phyloP scores from a whole-genome alignment of 2,329 filamentous ascomycete genomes.

The Stachybotrys chlorohalonatus region DNA sequence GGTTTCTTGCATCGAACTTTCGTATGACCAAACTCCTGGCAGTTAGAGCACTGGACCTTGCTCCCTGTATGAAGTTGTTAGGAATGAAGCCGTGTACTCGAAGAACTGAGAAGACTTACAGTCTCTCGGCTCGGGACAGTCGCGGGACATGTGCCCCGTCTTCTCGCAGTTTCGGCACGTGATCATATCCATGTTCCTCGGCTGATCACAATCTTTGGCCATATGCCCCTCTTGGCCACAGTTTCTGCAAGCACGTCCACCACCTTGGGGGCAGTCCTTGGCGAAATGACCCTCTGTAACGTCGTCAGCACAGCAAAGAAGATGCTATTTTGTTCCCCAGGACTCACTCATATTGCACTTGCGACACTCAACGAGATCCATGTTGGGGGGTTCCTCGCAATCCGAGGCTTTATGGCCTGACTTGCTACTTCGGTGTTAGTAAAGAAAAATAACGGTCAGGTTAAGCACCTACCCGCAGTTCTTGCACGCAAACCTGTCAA shows the following conservation, averaged over 20 bases:
- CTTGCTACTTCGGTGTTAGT: constrained; percentile 23
- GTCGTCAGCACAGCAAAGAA: constrained; percentile 4
- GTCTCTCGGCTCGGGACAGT: constrained; percentile 49
- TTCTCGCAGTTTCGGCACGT: constrained; percentile 54
- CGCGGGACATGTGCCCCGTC: constrained; percentile 51
- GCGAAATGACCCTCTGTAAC: constrained; percentile 49
- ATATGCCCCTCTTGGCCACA: constrained; percentile 55
- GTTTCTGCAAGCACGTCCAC: constrained; percentile 47
- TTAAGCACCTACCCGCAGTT: constrained; percentile 47
- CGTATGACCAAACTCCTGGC: constrained; percentile 28
- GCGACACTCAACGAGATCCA: constrained; percentile 54
- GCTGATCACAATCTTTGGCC: constrained; percentile 39
- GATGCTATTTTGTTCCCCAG: neutral
- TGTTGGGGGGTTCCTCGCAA: constrained; percentile 51
- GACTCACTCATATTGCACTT: constrained; percentile 52
- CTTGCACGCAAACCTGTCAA: constrained; percentile 57
- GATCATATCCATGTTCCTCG: constrained; percentile 33
- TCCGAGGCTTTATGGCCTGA: constrained; percentile 41
- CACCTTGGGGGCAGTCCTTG: constrained; percentile 54
- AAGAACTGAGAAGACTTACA: constrained; percentile 16
- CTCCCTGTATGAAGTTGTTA: constrained; percentile 20
- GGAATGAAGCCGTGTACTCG: neutral
- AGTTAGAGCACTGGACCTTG: constrained; percentile 29
- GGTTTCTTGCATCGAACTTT: constrained; percentile 27
- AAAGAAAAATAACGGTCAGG: neutral